These are phyloP conservation scores for Colletotrichum liriopes DNA, from an alignment of 2,329 filamentous ascomycete genomes.

Conservation along the genomic window DNA sequence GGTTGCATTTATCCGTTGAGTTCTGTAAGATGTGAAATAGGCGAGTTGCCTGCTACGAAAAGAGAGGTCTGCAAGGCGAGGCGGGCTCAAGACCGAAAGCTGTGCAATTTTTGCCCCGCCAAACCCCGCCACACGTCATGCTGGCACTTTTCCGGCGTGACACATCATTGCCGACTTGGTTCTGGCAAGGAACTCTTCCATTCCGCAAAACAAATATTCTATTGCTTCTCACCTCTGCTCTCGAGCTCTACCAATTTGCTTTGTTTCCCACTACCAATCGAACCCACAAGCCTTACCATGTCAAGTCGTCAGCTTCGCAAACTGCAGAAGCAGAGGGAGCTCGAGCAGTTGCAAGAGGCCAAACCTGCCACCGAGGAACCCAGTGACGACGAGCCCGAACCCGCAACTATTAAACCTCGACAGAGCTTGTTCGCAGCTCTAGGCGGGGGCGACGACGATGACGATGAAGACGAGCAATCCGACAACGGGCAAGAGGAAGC, in stretches of 20 bases:
- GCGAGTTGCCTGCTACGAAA: not conserved
- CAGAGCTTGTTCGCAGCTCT: slow-evolving; percentile 69
- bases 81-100: not conserved
- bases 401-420: slow-evolving; percentile 56
- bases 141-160: slow-evolving; percentile 36
- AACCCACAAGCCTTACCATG: slow-evolving; percentile 53
- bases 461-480: slow-evolving; percentile 54
- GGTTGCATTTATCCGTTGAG: too few relatives aligned
- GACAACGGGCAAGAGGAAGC: slow-evolving; percentile 48
- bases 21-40: too few relatives aligned
- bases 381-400: slow-evolving; percentile 51
- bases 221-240: not conserved
- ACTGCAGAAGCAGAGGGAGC: slow-evolving; percentile 66
- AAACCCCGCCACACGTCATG: slow-evolving; percentile 44
- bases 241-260: not conserved
- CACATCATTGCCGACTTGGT: slow-evolving; percentile 19
- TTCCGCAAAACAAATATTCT: not conserved
- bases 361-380: slow-evolving; percentile 51
- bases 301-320: slow-evolving; percentile 68
- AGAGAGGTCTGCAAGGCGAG: not conserved
- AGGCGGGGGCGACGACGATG: slow-evolving; percentile 59
- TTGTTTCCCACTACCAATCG: not conserved
- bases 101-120: slow-evolving; percentile 34
- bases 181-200: slow-evolving; percentile 1
- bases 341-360: slow-evolving; percentile 50